Evolutionary conservation across 176 grass and related monocot species (phyloP).

Genomic region (Eleusine coracana): DNA sequence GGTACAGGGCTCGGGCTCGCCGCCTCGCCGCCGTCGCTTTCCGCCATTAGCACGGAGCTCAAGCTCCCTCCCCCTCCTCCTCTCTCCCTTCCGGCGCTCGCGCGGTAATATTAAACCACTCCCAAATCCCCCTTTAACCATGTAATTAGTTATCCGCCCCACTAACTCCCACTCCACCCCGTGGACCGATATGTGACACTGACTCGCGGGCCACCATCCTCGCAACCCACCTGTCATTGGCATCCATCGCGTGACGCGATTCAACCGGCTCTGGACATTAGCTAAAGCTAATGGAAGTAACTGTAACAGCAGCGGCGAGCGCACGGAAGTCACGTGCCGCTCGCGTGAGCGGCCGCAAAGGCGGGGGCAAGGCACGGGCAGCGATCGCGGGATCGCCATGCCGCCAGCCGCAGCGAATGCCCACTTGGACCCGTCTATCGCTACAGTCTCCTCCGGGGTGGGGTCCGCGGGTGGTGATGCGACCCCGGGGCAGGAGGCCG

Average conservation of each 20-base stretch:
- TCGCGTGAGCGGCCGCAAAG: constrained; percentile 36
- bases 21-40: constrained; percentile 52
- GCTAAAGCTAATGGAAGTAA: constrained; percentile 22
- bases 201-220: not conserved
- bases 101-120: constrained; percentile 28
- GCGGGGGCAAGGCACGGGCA: not conserved
- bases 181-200: not conserved
- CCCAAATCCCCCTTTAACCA: constrained; percentile 37
- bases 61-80: constrained; percentile 9
- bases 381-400: constrained; percentile 35
- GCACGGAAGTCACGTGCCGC: constrained; percentile 36
- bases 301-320: constrained; percentile 17
- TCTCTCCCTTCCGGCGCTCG: constrained; percentile 15
- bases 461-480: not conserved
- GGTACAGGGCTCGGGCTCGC: constrained; percentile 22
- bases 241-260: not conserved
- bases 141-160: constrained; percentile 29
- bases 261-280: not conserved
- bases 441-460: not conserved
- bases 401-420: not conserved
- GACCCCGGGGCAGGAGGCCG: not conserved
- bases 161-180: not conserved
- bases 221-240: not conserved
- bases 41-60: constrained; percentile 55
- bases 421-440: not conserved